Evolutionary conservation across 169 alveolate species (phyloP).

Genomic region (Plasmodium fragile): DNA sequence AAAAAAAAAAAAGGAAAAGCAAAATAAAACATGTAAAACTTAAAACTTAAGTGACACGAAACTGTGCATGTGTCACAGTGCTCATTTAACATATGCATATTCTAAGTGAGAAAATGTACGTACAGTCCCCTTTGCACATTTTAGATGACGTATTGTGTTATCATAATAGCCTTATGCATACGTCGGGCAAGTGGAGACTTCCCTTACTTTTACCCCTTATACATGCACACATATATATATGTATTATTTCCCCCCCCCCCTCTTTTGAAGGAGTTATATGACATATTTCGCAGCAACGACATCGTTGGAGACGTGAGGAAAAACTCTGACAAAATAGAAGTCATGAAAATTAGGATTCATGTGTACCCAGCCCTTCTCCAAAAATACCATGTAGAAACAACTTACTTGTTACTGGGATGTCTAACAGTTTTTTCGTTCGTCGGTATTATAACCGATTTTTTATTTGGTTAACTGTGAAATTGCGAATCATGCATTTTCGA

Average conservation of each 20-base stretch:
- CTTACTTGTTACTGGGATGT: conserved; percentile 64
- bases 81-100: neutral
- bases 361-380: conserved; percentile 72
- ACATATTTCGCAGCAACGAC: conserved; percentile 18
- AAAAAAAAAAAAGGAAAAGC: conserved; percentile 10
- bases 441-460: conserved; percentile 70
- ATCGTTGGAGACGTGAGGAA: conserved; percentile 18
- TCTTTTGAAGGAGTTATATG: conserved; percentile 61
- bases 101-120: neutral
- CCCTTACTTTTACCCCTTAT: neutral
- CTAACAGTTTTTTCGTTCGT: conserved; percentile 64
- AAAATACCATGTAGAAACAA: conserved; percentile 74
- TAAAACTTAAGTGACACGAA: neutral
- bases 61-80: neutral
- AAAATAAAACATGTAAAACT: neutral
- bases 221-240: neutral
- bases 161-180: neutral
- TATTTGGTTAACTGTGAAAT: conserved; percentile 42
- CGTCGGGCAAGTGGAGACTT: neutral
- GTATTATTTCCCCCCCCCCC: neutral
- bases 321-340: conserved; percentile 65
- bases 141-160: neutral
- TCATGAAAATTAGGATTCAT: conserved; percentile 73
- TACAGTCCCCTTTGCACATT: neutral
- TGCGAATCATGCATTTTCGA: neutral